Conservation (phyloP, 2,329 filamentous ascomycete species). For the Botrytis squamosa region DNA sequence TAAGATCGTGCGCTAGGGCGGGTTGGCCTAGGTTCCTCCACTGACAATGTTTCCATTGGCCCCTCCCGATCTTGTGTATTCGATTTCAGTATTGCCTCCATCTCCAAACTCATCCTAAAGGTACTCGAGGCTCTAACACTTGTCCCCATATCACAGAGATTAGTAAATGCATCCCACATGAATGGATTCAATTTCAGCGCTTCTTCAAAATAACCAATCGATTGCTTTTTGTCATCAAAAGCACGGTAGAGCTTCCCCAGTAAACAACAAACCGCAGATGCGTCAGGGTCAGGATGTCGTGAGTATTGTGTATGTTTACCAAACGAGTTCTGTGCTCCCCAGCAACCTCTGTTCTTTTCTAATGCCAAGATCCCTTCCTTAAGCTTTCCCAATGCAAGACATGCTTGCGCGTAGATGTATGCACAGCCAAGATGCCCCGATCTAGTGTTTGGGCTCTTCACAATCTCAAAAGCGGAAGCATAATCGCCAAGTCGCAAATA, state of each 20-base stretch:
- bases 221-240: slow-evolving; percentile 78
- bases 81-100: slow-evolving; percentile 50
- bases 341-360: slow-evolving; percentile 76
- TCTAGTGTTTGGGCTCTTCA: slow-evolving; percentile 67
- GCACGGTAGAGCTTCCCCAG: slow-evolving; percentile 84
- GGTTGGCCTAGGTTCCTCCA: neutral
- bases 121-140: slow-evolving; percentile 80
- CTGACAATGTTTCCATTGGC: neutral
- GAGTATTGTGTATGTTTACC: slow-evolving; percentile 79
- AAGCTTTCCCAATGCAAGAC: slow-evolving; percentile 72
- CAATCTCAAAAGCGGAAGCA: slow-evolving; percentile 82
- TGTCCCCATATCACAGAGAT: slow-evolving; percentile 82
- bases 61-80: slow-evolving; percentile 28
- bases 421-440: slow-evolving; percentile 81
- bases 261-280: slow-evolving; percentile 77
- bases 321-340: slow-evolving; percentile 73
- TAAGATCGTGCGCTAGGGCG: slow-evolving; percentile 27
- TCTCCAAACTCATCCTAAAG: slow-evolving; percentile 71
- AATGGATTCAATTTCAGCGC: slow-evolving; percentile 88
- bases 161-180: slow-evolving; percentile 96
- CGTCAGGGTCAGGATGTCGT: slow-evolving; percentile 75
- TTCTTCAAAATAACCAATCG: slow-evolving; percentile 83
- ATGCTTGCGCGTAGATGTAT: slow-evolving; percentile 89
- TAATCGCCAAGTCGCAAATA: slow-evolving; percentile 79
- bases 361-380: slow-evolving; percentile 80